These are phyloP conservation scores for Mycena amicta DNA, from an alignment of 768 basidiomycete genomes.

Conservation along the genomic window DNA sequence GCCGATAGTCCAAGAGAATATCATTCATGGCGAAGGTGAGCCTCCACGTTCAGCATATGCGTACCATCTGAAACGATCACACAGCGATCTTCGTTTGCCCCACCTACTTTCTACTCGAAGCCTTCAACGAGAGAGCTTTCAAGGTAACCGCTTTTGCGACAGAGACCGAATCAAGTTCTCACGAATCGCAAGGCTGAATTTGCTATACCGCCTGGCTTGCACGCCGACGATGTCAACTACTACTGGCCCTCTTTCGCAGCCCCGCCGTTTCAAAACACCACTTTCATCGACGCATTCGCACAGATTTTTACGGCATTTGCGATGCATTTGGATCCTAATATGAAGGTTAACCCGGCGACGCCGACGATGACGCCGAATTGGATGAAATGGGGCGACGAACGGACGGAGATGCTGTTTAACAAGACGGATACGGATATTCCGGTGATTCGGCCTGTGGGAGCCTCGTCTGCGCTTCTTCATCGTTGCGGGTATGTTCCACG, in stretches of 20 bases:
- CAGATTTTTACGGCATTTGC: conserved; percentile 5
- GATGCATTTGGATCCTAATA: not conserved
- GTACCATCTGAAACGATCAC: not conserved
- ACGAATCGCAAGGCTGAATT: conserved; percentile 32
- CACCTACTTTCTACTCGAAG: not conserved
- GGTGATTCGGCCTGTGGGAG: not conserved
- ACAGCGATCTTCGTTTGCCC: conserved; percentile 12
- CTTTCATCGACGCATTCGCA: conserved; percentile 6
- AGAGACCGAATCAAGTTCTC: too few species aligned
- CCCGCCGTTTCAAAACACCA: not conserved
- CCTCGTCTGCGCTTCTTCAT: not conserved
- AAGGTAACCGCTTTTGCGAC: not conserved
- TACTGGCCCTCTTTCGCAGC: conserved; percentile 23
- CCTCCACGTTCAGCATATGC: not conserved
- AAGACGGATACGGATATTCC: not conserved
- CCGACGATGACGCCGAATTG: conserved; percentile 4
- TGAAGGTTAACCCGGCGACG: not conserved
- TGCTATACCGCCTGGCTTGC: conserved; percentile 28
- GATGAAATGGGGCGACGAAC: not conserved
- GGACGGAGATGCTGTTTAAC: conserved; percentile 9
- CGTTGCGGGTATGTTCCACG: conserved; percentile 8
- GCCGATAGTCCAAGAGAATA: not conserved
- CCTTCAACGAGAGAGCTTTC: not conserved
- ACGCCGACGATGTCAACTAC: conserved; percentile 26
- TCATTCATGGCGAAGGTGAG: conserved; percentile 10